phyloP scores from a whole-genome alignment of 768 basidiomycete species.

The Tephrocybe rancida region DNA sequence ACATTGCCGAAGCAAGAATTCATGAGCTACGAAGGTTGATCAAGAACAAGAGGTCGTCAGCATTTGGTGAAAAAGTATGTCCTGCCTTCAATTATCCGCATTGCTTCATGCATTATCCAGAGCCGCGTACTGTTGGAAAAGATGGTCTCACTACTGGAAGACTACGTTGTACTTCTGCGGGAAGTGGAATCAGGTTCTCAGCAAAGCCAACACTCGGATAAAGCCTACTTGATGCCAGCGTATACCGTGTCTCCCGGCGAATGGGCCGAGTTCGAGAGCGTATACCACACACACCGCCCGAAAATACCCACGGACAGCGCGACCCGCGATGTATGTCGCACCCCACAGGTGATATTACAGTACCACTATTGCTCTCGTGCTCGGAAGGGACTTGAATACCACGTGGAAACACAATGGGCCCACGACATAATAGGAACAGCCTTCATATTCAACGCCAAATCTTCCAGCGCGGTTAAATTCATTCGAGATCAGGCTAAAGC shows the following conservation, averaged over 20 bases:
- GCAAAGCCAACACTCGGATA: slow-evolving; percentile 29
- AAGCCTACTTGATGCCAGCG: slow-evolving; percentile 68
- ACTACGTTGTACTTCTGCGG: slow-evolving; percentile 59
- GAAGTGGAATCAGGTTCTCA: slow-evolving; percentile 41
- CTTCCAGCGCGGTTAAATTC: slow-evolving; percentile 75
- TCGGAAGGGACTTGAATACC: slow-evolving; percentile 81
- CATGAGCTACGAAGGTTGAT: slow-evolving; percentile 42
- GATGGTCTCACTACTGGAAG: slow-evolving; percentile 62
- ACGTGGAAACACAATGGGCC: slow-evolving; percentile 79
- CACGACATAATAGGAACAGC: neutral
- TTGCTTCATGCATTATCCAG: neutral
- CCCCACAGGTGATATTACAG: slow-evolving; percentile 72
- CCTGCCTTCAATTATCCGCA: neutral
- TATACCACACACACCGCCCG: slow-evolving; percentile 89
- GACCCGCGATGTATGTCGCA: slow-evolving; percentile 70
- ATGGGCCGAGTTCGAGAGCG: slow-evolving; percentile 85
- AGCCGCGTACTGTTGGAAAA: slow-evolving; percentile 28
- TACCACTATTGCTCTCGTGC: slow-evolving; percentile 86
- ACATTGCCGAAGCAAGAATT: slow-evolving; percentile 57
- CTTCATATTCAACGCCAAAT: slow-evolving; percentile 8
- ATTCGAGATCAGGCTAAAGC: slow-evolving; percentile 81
- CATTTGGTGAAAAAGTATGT: slow-evolving; percentile 10
- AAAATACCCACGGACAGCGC: slow-evolving; percentile 76
- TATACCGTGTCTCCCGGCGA: slow-evolving; percentile 66
- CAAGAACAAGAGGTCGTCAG: slow-evolving; percentile 11